phyloP scores from a whole-genome alignment of 495 filamentous ascomycete species.

The Astrocystis sublimbata region DNA sequence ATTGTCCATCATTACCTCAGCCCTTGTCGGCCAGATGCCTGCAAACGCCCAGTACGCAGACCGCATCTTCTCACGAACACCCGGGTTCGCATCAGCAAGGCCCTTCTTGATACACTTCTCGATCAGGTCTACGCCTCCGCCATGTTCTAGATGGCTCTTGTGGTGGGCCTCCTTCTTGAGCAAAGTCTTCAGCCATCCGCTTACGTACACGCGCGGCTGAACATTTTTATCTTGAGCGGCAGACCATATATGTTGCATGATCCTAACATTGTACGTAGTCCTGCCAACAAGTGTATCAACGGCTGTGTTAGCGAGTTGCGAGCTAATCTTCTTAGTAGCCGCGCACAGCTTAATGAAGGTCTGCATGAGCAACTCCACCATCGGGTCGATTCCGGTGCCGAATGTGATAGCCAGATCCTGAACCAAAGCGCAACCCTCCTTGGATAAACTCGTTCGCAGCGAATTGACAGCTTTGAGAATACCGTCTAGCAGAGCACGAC shows the following conservation, averaged over 20 bases:
- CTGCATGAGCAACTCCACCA: conserved; percentile 88
- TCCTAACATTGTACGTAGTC: conserved; percentile 72
- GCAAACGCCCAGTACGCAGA: conserved; percentile 82
- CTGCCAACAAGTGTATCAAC: conserved; percentile 74
- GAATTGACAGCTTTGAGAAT: conserved; percentile 87
- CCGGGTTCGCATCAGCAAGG: conserved; percentile 81
- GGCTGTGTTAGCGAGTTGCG: conserved; percentile 73
- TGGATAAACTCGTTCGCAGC: conserved; percentile 84
- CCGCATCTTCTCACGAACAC: conserved; percentile 80
- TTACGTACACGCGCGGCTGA: conserved; percentile 72
- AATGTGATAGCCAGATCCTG: conserved; percentile 80
- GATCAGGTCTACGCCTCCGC: conserved; percentile 74
- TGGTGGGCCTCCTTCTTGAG: conserved; percentile 76
- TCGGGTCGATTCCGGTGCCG: conserved; percentile 77
- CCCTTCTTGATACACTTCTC: conserved; percentile 89
- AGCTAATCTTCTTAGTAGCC: conserved; percentile 85
- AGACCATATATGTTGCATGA: conserved; percentile 78
- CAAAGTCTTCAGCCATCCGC: conserved; percentile 82
- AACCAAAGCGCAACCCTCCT: conserved; percentile 77
- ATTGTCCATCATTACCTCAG: conserved; percentile 74
- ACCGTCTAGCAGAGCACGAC: conserved; percentile 79
- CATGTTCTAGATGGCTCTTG: conserved; percentile 78
- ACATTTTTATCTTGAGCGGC: conserved; percentile 92
- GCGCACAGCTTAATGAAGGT: conserved; percentile 85
- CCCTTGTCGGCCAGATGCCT: conserved; percentile 71